Percentiles rank a stretch among this genome's conserved stretches.
Conservation (phyloP, 192 early-diverging fungal genomes). For the Podila clonocystis region DNA sequence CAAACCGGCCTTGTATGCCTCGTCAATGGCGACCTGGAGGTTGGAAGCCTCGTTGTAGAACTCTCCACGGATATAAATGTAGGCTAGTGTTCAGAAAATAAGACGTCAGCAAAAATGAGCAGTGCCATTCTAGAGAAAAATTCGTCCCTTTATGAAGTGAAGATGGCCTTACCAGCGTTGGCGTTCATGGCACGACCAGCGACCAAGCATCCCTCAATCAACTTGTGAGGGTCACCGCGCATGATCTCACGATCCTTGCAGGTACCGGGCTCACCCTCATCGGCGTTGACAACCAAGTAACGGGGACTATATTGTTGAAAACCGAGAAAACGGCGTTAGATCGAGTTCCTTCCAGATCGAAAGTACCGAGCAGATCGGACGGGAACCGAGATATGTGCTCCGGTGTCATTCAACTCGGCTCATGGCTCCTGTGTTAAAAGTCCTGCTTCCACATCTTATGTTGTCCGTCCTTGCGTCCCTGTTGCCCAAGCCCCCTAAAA, state of each 20-base stretch:
- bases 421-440: neutral
- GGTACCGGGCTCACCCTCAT: conserved; percentile 98
- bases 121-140: neutral
- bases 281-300: conserved; percentile 97
- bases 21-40: conserved; percentile 93
- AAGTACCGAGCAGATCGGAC: too few relatives aligned
- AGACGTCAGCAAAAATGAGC: neutral
- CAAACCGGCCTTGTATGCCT: conserved; percentile 96
- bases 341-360: neutral
- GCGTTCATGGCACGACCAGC: conserved; percentile 98
- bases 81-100: conserved; percentile 63
- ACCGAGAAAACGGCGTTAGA: neutral
- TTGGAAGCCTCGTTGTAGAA: conserved; percentile 97
- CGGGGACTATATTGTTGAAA: conserved; percentile 68
- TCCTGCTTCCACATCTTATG: neutral
- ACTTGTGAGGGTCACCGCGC: conserved; percentile 92
- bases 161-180: conserved; percentile 69
- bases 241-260: conserved; percentile 95
- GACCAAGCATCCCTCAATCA: conserved; percentile 95
- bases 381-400: too few relatives aligned
- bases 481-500: too few relatives aligned
- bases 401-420: too few relatives aligned
- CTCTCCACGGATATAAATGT: conserved; percentile 97
- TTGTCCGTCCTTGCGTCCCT: too few relatives aligned
- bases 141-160: neutral